Conservation (phyloP, 225 moss, liverwort and hornwort genomes). For the Climacium dendroides region DNA sequence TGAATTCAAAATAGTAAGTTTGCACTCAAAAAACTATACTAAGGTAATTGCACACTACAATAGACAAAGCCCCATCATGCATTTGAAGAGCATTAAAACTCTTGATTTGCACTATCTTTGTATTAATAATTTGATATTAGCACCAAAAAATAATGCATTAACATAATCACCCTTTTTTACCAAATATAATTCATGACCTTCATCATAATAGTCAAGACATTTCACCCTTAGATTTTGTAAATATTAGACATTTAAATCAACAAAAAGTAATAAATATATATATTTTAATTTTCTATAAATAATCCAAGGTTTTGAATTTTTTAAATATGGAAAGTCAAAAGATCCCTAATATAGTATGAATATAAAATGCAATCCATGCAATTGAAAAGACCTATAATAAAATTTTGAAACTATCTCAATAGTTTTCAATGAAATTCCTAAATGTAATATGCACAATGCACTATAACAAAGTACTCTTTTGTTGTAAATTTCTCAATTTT, state of each 20-base stretch:
- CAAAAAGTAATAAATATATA: not conserved
- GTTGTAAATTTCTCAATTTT: fast-evolving
- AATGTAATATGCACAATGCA: not conserved
- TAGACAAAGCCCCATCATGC: no score
- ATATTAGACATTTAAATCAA: not conserved
- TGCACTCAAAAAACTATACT: not conserved
- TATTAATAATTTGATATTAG: not conserved
- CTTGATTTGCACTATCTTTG: not conserved
- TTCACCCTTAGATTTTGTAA: fast-evolving
- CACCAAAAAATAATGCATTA: no score
- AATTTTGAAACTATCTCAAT: not conserved
- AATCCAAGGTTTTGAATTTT: not conserved
- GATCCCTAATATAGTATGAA: no score
- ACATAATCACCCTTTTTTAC: fast-evolving
- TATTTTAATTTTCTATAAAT: not conserved
- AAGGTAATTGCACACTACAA: fast-evolving
- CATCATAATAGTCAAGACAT: not conserved
- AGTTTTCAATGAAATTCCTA: not conserved
- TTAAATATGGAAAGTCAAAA: not conserved
- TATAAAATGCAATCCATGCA: not conserved
- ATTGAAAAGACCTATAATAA: not conserved
- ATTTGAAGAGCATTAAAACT: not conserved
- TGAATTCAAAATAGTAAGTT: not conserved
- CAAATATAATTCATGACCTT: not conserved
- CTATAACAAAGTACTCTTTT: fast-evolving